Base-by-base conservation (phyloP, 176 grass and related monocot species). In the Eleusine indica region DNA sequence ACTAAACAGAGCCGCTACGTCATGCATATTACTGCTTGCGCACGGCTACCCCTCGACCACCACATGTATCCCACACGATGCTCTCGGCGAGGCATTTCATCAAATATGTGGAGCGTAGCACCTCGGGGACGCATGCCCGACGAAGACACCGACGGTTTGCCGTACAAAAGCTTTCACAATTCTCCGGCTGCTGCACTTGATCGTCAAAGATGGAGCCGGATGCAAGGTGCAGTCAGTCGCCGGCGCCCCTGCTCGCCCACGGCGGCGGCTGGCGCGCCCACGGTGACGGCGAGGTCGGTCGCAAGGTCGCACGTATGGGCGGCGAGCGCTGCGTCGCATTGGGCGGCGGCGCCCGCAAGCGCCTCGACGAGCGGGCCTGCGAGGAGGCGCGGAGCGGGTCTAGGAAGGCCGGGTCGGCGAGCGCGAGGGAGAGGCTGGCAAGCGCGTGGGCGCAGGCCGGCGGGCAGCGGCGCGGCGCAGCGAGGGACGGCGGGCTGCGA, bases 401-500 rank as follows among this genome's bases (percentile, higher is more conserved):
- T 18, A 88, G 71, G 83, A 94, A 94, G 57, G 87, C 63, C 52
- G 76, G 82, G 86, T 85, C 89, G 28, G 79, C 83, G 70, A 98
- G 89, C 52, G 95, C 95, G 53, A 91, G 49, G 62, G 95, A 93
- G 81, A 97, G 86, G 68, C 80, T 89, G 68, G 92, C 90, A 48
- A 97, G 95, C 46, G 73, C 95, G 71, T 93, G 91, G 79, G 95
- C 91, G 82, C 25, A 25, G 25, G 25, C 25, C 25, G 25, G 25
- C 25, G 43, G 43, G 43, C 6, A 44, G 48, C 2, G 13, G 25
- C 25, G 25, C 25, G 25, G 25, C 25, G 25, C 25, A 25, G 25
- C 25, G 25, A 25, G 25, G 25, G 25, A 25, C 25, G 25, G 25
- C 25, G 25, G 25, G 25, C 25, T 25, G 25, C 25, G 25, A 25